These are phyloP conservation scores for Ceratobasidium sp. DNA, from an alignment of 1,284 basidiomycete genomes.

Conservation along the genomic window DNA sequence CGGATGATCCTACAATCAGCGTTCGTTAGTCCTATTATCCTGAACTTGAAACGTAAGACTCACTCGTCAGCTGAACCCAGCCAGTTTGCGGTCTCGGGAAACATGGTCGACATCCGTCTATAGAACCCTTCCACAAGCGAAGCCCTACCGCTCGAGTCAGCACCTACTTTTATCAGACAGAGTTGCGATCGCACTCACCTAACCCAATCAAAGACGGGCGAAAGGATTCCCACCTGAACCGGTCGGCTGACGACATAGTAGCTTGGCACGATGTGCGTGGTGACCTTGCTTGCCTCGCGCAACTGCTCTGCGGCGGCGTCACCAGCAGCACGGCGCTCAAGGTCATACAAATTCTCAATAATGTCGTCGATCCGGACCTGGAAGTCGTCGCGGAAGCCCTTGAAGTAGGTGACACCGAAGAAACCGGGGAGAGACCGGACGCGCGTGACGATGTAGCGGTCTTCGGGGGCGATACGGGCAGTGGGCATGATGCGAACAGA, in stretches of 20 bases:
- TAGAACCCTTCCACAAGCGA: constrained; percentile 25
- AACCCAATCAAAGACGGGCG: constrained; percentile 58
- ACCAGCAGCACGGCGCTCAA: constrained; percentile 57
- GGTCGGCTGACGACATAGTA: constrained; percentile 65
- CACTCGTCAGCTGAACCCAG: constrained; percentile 64
- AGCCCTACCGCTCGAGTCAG: constrained; percentile 21
- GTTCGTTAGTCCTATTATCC: not conserved
- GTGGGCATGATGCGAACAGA: constrained; percentile 64
- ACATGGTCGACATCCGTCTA: constrained; percentile 58
- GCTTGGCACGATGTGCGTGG: constrained; percentile 71
- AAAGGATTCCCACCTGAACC: constrained; percentile 53
- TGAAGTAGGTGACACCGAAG: constrained; percentile 68
- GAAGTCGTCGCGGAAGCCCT: constrained; percentile 70
- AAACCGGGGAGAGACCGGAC: constrained; percentile 67
- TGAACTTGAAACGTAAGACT: constrained; percentile 48
- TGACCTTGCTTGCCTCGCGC: constrained; percentile 57
- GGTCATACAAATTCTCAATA: constrained; percentile 61
- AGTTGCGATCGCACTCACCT: constrained; percentile 65
- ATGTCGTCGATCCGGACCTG: constrained; percentile 62
- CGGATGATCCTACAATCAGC: constrained; percentile 51
- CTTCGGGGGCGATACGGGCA: constrained; percentile 60
- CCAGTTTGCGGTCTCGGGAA: constrained; percentile 69
- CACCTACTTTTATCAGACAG: constrained; percentile 55
- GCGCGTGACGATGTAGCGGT: constrained; percentile 66
- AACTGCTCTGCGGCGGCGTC: constrained; percentile 59